Evolutionary conservation across 352 stramenopile genomes (phyloP), one percentile per base, ranked within the genome.

Genomic region (Blastocystis sp.): DNA sequence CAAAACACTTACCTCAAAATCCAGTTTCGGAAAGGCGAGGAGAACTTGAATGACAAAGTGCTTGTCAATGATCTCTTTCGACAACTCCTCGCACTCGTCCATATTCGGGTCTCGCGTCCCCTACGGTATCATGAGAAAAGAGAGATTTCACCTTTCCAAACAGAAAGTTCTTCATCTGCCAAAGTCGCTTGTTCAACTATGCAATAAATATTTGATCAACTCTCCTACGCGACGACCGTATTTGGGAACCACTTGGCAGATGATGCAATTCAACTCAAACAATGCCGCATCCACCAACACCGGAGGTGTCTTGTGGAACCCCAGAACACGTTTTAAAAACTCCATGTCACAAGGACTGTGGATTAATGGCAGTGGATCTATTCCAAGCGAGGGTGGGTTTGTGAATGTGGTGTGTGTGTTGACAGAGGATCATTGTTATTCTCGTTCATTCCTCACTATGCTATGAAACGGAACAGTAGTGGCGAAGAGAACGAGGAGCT

Each of bases 101-200:
- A 85, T 4, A 1, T 51, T 42, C 14, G 75, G 75, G 3, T 85
- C 75, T 59, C 69, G 46, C 40, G 38, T 44, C 36, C 69, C 69
- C 69, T 81, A 64, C 6, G 21, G 9, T 44, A 42, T 9, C 27
- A 44, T 6, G 0, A 14, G 6, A 48, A 36, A 48, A 46, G 9
- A 27, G 4, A 61, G 18, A 46, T 34, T 18, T 14, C 40, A 61
- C 69, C 27, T 81, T 81, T 63, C 69, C 69, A 65, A 81, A 81
- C 16, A 81, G 48, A 81, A 81, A 81, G 69, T 81, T 81, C 48
- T 81, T 48, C 69, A 81, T 81, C 24, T 81, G 69, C 69, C 69
- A 81, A 64, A 81, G 63, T 1, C 69, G 69, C 42, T 81, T 81
- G n/a, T 65, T 59, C n/a, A 81, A 64, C 69, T 81, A 81, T 27